These are phyloP conservation scores for Microbotryomycetes sp. DNA, from an alignment of 1,284 basidiomycete species.

Conservation along the genomic window DNA sequence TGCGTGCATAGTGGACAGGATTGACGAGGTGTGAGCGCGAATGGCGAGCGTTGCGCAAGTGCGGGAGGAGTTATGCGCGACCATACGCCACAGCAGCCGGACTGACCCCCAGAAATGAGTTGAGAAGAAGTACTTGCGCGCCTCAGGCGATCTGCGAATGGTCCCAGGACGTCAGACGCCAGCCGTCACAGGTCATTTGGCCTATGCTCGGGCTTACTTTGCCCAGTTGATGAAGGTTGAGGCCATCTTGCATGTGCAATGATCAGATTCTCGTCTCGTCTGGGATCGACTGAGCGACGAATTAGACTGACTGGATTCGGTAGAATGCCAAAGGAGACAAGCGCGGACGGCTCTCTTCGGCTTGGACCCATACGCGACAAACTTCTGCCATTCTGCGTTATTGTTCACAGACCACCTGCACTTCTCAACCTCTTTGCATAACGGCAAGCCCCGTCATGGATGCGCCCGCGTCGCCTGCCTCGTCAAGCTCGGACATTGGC, in stretches of 20 bases:
- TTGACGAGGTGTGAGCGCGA: neutral
- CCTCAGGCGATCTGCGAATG: constrained; percentile 58
- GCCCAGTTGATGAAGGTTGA: constrained; percentile 69
- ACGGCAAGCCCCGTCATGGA: no score
- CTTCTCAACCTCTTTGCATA: no score
- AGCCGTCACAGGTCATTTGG: no score
- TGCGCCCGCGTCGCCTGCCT: neutral
- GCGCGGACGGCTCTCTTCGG: no score
- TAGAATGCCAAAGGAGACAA: no score
- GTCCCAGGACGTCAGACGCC: neutral
- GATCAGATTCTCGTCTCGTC: no score
- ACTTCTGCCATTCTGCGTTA: no score
- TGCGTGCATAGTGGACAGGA: neutral
- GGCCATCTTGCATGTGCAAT: neutral
- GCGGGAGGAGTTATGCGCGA: neutral
- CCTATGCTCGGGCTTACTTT: constrained; percentile 41
- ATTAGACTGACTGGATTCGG: no score
- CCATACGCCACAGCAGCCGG: neutral
- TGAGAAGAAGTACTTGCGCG: constrained; percentile 78
- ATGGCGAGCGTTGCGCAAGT: no score
- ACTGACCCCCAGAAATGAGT: constrained; percentile 33
- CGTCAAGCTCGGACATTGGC: neutral
- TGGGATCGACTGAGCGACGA: no score
- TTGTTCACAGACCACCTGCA: no score
- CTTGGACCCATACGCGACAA: no score